Conservation (phyloP, 2,329 filamentous ascomycete species). For the Claviceps fusiformis region DNA sequence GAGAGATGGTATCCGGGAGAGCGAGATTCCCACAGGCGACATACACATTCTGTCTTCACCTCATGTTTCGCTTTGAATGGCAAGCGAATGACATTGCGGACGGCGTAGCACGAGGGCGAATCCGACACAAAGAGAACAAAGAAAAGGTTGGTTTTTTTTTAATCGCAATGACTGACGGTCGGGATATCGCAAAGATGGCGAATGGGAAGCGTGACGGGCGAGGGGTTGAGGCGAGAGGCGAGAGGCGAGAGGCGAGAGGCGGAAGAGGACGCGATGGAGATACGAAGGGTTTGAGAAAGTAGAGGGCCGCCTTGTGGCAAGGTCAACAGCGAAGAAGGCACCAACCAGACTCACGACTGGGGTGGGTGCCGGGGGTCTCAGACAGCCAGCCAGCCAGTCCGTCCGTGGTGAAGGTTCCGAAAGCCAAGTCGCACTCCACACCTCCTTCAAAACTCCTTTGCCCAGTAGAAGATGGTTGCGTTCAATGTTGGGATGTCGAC, state of each 20-base stretch:
- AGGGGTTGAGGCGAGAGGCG: background rate
- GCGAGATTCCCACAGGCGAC: slow-evolving; percentile 9
- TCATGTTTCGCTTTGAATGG: slow-evolving; percentile 24
- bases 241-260: background rate
- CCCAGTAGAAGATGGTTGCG: too few species aligned
- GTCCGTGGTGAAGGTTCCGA: background rate
- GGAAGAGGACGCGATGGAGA: background rate
- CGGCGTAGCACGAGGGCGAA: slow-evolving; percentile 16
- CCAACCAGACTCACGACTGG: background rate
- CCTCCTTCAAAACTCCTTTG: too few species aligned
- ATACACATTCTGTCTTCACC: slow-evolving; percentile 30
- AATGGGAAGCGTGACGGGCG: background rate
- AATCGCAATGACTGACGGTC: background rate
- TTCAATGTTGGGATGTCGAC: too few species aligned
- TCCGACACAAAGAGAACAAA: background rate
- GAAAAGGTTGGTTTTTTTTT: too few species aligned
- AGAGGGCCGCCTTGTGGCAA: too few species aligned
- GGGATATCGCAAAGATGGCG: background rate
- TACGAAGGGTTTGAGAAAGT: background rate
- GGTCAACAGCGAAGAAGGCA: background rate
- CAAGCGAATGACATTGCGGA: slow-evolving; percentile 20
- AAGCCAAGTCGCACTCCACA: background rate
- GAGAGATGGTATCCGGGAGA: too few species aligned
- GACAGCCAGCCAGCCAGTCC: background rate
- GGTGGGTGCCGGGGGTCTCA: background rate